These are phyloP conservation scores for Mortierella claussenii DNA, from an alignment of 192 early-diverging fungal species.

Conservation along the genomic window DNA sequence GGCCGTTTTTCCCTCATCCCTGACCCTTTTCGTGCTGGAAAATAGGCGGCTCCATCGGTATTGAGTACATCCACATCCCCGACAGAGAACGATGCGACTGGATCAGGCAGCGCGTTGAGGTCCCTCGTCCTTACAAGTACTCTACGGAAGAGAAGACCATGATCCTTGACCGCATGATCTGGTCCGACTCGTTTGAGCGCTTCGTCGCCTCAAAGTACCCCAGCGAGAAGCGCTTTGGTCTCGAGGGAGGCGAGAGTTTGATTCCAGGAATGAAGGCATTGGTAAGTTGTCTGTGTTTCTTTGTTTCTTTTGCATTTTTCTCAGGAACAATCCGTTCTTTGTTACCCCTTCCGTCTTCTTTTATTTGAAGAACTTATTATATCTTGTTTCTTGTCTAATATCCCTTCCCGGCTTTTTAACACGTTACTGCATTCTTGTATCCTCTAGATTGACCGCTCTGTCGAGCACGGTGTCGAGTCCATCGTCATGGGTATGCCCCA, in stretches of 20 bases:
- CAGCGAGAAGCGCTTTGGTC: constrained; percentile 96
- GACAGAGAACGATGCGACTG: constrained; percentile 97
- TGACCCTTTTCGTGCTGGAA: no score
- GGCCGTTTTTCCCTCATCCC: not conserved
- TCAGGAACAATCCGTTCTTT: no score
- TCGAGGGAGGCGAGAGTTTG: constrained; percentile 96
- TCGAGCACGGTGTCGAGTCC: constrained; percentile 94
- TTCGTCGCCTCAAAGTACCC: constrained; percentile 98
- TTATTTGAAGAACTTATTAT: no score
- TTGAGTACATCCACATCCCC: constrained; percentile 99
- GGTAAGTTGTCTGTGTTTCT: constrained; percentile 67
- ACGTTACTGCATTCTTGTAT: no score
- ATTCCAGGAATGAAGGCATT: constrained; percentile 99
- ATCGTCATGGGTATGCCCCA: constrained; percentile 99
- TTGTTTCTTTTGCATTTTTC: no score
- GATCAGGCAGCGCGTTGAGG: constrained; percentile 93
- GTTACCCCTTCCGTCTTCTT: no score
- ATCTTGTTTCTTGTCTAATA: no score
- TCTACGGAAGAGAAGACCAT: constrained; percentile 88
- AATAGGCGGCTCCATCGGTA: constrained; percentile 88
- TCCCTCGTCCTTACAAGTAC: constrained; percentile 90
- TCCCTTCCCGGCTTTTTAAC: no score
- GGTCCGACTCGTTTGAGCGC: constrained; percentile 96
- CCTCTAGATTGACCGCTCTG: constrained; percentile 91
- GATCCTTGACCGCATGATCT: constrained; percentile 96